phyloP scores from a whole-genome alignment of 2,329 filamentous ascomycete species.

The Arthrobotrys iridis region DNA sequence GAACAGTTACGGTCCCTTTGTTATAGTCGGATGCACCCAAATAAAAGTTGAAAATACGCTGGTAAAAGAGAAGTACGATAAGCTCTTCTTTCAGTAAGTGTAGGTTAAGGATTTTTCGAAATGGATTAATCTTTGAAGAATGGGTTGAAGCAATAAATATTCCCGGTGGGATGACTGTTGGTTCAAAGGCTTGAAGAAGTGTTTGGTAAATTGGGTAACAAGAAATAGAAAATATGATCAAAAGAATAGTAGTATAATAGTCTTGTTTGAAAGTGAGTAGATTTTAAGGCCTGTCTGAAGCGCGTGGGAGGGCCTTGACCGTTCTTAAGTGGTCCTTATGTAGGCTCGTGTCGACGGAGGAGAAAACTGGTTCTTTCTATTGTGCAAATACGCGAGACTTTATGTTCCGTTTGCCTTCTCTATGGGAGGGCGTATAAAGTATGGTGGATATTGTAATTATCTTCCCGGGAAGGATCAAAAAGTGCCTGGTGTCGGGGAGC shows the following conservation, averaged over 20 bases:
- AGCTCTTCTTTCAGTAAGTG: conserved; percentile 8
- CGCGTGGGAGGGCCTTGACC: conserved; percentile 35
- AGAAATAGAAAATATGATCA: background rate
- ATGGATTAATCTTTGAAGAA: conserved; percentile 7
- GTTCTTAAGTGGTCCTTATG: conserved; percentile 20
- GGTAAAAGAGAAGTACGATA: background rate
- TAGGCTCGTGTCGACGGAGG: conserved; percentile 30
- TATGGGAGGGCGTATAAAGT: conserved; percentile 1
- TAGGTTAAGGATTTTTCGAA: conserved; percentile 14
- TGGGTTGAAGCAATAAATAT: background rate
- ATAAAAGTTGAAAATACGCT: conserved; percentile 10
- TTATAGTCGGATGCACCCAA: conserved; percentile 18
- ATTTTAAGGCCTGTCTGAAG: conserved; percentile 5
- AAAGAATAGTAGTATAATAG: conserved; percentile 20
- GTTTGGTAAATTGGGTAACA: background rate
- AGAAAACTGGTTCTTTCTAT: conserved; percentile 27
- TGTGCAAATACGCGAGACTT: conserved; percentile 41
- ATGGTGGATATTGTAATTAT: background rate
- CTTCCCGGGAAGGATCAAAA: conserved; percentile 6
- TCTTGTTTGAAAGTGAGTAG: conserved; percentile 16
- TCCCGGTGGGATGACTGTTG: background rate
- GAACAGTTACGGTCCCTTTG: conserved; percentile 17
- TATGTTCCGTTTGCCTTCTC: conserved; percentile 31
- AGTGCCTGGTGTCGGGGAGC: conserved; percentile 14
- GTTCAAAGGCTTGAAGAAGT: conserved; percentile 2